Base-by-base conservation (phyloP, 2,329 filamentous ascomycete species). In the Fusarium liriodendri region DNA sequence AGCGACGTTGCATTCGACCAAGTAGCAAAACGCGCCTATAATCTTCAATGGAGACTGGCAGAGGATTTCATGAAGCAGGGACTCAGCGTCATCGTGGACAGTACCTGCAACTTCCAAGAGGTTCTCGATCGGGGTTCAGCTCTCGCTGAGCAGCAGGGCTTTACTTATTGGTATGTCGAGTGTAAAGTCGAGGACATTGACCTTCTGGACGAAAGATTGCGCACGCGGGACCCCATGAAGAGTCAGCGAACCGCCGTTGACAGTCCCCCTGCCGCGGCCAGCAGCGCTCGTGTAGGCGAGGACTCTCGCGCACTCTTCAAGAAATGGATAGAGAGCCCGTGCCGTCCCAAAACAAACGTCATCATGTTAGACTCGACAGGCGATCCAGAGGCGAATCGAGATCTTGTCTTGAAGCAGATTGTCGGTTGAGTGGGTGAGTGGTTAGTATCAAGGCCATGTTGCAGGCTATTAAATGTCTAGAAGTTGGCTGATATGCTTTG, bases 31-130 rank as follows among this genome's bases (percentile, higher is more conserved):
- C 72, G 70, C 2, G 77, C 82, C 8, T 84, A 84, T 62, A 11
- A 60, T n/a, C 71, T 84, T 11, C 77, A 83, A 40, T 84, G 82
- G 82, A 68, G 66, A 3, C 76, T 85, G 3, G 82, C 82, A 32
- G 72, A 80, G 35, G 78, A 82, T 42, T 32, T 81, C 33, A 75
- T 83, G 54, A 79, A 77, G 32, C 83, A 84, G 67, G 80, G 79
- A 2, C 70, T 71, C 13, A 72, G 62, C 62, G 77, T 84, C 69
- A 80, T 84, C 63, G 77, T 85, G 18, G 83, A 84, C 70, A 83
- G 82, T 64, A 78, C 79, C 33, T 85, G 82, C 75, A 83, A 83
- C 67, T 83, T 74, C 71, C 55, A 73, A 13, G 75, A 82, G 68
- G 71, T 79, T 3, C 65, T 84, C 32, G 77, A 80, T 18, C 45